A percentile compares a stretch with the other conserved stretches of the same genome.
Conservation (phyloP, 208 protist genomes). For the Crithidia brevicula region DNA sequence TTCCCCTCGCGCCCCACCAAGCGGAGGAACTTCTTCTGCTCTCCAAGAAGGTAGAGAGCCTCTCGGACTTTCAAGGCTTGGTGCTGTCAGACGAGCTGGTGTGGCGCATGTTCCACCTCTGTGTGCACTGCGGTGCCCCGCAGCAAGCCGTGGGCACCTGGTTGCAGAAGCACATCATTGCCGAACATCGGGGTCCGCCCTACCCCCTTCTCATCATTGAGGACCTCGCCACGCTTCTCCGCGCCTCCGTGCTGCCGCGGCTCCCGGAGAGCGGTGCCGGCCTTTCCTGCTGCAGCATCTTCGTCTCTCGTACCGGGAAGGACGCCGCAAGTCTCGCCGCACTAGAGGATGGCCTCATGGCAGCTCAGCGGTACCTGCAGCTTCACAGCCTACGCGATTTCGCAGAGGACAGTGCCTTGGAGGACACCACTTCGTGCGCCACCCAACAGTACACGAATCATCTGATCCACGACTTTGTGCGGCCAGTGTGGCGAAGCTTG, state of each 20-base stretch:
- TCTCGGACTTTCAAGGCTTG: conserved; percentile 67
- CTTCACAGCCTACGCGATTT: neutral
- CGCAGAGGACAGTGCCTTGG: neutral
- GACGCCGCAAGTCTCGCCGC: neutral
- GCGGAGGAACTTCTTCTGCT: conserved; percentile 56
- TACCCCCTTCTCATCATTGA: conserved; percentile 41
- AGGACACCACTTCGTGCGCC: neutral
- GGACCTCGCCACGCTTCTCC: conserved; percentile 33
- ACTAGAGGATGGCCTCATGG: conserved; percentile 21
- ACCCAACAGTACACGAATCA: conserved; percentile 17
- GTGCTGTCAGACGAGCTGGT: conserved; percentile 68
- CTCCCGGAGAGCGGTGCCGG: conserved; percentile 35
- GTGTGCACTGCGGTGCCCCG: conserved; percentile 52
- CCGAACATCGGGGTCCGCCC: conserved; percentile 38
- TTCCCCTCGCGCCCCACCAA: conserved; percentile 41
- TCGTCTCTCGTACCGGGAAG: neutral
- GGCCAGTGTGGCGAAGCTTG: conserved; percentile 52
- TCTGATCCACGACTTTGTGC: conserved; percentile 42
- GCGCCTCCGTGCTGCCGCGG: conserved; percentile 21
- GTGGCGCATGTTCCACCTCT: conserved; percentile 55
- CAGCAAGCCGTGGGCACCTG: conserved; percentile 34
- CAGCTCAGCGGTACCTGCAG: conserved; percentile 14
- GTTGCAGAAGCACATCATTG: conserved; percentile 42
- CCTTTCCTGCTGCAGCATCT: conserved; percentile 15
- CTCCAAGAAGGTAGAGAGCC: conserved; percentile 45